Evolutionary conservation across 164 flowering plant genomes (phyloP).

Genomic region (Chloranthus sessilifolius): DNA sequence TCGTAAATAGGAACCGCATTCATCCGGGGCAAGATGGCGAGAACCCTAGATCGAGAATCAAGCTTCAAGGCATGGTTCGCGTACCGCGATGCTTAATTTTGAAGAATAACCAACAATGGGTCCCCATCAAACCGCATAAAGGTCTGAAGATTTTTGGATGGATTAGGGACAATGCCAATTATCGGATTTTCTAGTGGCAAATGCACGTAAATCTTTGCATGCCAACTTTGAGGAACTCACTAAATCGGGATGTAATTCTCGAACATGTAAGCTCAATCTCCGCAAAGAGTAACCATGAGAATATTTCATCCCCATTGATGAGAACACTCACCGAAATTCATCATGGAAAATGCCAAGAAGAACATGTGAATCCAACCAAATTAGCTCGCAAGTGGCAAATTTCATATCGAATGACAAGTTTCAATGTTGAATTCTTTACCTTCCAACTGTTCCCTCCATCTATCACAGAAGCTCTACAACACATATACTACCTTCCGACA

Average conservation of each 20-base stretch:
- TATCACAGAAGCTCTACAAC: slow-evolving; percentile 59
- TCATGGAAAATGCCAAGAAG: slow-evolving; percentile 58
- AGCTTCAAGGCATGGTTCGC: slow-evolving; percentile 18
- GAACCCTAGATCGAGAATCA: slow-evolving; percentile 32
- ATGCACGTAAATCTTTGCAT: slow-evolving; percentile 33
- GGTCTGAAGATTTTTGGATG: slow-evolving; percentile 45
- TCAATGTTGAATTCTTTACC: slow-evolving; percentile 65
- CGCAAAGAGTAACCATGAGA: slow-evolving; percentile 36
- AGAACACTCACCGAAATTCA: slow-evolving; percentile 24
- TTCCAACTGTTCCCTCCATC: slow-evolving; percentile 82
- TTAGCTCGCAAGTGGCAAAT: slow-evolving; percentile 46
- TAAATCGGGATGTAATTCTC: slow-evolving; percentile 56
- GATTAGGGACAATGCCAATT: slow-evolving; percentile 51
- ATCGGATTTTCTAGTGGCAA: slow-evolving; percentile 38
- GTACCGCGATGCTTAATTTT: slow-evolving; percentile 27
- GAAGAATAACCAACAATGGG: slow-evolving; percentile 50
- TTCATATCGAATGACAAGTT: slow-evolving; percentile 32
- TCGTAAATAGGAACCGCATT: slow-evolving; percentile 37
- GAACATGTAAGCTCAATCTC: slow-evolving; percentile 68
- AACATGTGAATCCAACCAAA: slow-evolving; percentile 68
- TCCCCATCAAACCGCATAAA: slow-evolving; percentile 77
- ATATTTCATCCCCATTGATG: slow-evolving; percentile 7
- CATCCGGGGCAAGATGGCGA: slow-evolving; percentile 80
- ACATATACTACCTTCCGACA: slow-evolving; percentile 64
- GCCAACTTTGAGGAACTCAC: slow-evolving; percentile 78